A percentile compares a stretch with the other conserved stretches of the same genome.
phyloP scores from a whole-genome alignment of 345 rosid species.

The Tarenaya hassleriana region DNA sequence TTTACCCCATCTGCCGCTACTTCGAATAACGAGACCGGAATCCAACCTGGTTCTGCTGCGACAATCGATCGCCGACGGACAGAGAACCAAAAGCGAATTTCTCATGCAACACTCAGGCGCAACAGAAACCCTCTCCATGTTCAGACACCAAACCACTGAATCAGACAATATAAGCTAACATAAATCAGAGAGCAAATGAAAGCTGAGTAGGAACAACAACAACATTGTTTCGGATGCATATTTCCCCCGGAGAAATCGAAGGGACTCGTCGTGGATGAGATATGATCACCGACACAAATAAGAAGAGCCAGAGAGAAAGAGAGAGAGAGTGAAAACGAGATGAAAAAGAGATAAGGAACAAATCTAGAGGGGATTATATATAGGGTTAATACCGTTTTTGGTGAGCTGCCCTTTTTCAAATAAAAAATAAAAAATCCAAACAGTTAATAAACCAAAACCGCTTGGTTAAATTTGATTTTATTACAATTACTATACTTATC shows the following conservation, averaged over 20 bases:
- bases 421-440: too few relatives aligned
- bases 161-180: constrained; percentile 18
- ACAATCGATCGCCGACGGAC: constrained; percentile 33
- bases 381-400: constrained; percentile 14
- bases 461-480: too few relatives aligned
- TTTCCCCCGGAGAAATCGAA: constrained; percentile 15
- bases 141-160: constrained; percentile 9
- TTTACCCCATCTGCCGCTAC: constrained; percentile 74
- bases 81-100: constrained; percentile 34
- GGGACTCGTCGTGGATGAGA: constrained; percentile 21
- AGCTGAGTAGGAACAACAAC: constrained; percentile 25
- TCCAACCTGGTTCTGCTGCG: constrained; percentile 50
- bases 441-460: too few relatives aligned
- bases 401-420: constrained; percentile 19
- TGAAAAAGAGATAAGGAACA: constrained; percentile 30
- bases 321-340: constrained; percentile 18
- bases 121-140: background rate
- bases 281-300: constrained; percentile 45
- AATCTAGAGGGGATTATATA: constrained; percentile 28
- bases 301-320: background rate
- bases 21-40: constrained; percentile 49
- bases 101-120: constrained; percentile 37
- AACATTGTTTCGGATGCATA: constrained; percentile 23
- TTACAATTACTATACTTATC: too few relatives aligned
- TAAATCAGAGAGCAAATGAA: constrained; percentile 18